Base-by-base conservation (phyloP, 2,329 filamentous ascomycete genomes). In the Lachnellula willkommii region DNA sequence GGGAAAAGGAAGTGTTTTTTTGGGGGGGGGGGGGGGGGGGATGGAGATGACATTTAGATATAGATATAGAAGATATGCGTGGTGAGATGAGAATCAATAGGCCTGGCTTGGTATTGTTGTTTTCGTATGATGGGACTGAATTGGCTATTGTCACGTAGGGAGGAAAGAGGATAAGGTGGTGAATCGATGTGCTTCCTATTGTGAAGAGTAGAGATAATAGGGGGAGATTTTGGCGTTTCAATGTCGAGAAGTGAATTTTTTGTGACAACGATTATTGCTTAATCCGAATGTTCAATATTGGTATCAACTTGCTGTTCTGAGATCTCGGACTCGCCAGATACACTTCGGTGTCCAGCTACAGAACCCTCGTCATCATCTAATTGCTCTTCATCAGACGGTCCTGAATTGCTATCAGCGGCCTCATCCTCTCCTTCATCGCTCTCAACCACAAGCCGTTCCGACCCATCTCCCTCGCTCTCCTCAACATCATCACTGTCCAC, bases 341-440 rank as follows among this genome's bases (percentile, higher is more conserved):
- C 14, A 40, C 37, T 40, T n/a, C 37, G 14, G 8, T 40, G 37
- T 15, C 37, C 14, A 15, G 14, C 17, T 15, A 40, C 37, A 40
- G 14, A 11, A 5, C 43, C 35, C 36, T 37, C 24, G 32, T 47
- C 24, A 47, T 40, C 40, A 6, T 50, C 40, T 20, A 35, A 36
- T 15, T 53, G 35, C 45, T 47, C 22, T 11, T 35, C 40, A n/a
- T 40, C 28, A 32, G 28, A 32, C 1, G 8, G 28, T 32, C 3
- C 9, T 12, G 28, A 4, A 32, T 32, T 32, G 28, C 28, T 32
- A 32, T 32, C 28, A 11, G 28, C 9, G 11, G 28, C 40, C 37
- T 52, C 47, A 40, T 39, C 14, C 36, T 32, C 20, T 36, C 20
- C 43, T 22, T 52, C 56, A 52, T 52, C 56, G 47, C 15, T 11